Evolutionary conservation across 2,329 filamentous ascomycete genomes (phyloP), one percentile per base, ranked within the genome.

Genomic region (Paramyrothecium sp.): DNA sequence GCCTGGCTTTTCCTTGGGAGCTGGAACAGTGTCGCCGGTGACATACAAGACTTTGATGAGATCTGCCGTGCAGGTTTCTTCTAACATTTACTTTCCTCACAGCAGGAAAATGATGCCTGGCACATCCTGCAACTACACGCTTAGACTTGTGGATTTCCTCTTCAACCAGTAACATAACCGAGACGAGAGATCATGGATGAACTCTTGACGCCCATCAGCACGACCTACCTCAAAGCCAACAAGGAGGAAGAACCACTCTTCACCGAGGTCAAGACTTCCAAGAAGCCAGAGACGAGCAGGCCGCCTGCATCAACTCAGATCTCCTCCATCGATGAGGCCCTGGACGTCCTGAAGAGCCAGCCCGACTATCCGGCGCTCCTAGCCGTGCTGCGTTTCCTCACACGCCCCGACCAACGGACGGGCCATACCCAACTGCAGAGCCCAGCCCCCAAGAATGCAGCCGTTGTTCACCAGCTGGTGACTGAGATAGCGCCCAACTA

Each of bases 401-500:
- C 71, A 22, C 65, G 71, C 19, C 51, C 62, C 38, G 50, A 60
- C n/a, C 53, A 58, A 48, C 51, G 49, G 1, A 44, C 64, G 2
- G 58, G 60, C 17, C 48, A 56, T 7, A 71, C 73, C 54, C 60
- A 58, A 17, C 57, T 74, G 11, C 65, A 66, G 11, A 54, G 58
- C 3, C 88, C 91, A 3, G 83, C 83, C 33, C 87, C 93, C 1
- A 76, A 85, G 59, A 84, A 87, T 56, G 87, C 91, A 20, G 90
- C 92, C 64, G 84, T 97, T 33, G 79, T 94, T 54, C 88, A 92
- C 67, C 76, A 85, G 3, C 75, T 99, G 38, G 86, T 96, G 58
- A 87, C 83, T 17, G 84, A 87, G 33, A 92, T 90, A 23, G 78
- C 92, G 8, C 90, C 91, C 2, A 90, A 93, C 68, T 96, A 94